phyloP scores from a whole-genome alignment of 2,329 filamentous ascomycete species.

The Colletotrichum acutatum region DNA sequence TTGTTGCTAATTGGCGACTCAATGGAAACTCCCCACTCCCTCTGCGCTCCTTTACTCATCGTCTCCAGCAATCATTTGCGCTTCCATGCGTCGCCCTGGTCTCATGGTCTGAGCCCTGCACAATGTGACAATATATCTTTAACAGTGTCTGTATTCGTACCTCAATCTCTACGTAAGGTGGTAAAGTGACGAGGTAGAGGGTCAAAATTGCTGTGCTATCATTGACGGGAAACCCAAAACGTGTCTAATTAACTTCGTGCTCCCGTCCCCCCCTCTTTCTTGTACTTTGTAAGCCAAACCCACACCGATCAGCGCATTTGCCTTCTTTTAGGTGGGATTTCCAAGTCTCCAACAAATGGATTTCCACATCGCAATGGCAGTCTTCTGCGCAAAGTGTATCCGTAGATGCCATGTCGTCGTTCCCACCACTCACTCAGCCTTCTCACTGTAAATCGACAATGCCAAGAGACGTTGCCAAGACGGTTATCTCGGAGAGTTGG shows the following conservation, averaged over 20 bases:
- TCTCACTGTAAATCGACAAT: not conserved
- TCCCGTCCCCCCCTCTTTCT: not conserved
- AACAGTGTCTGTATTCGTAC: not conserved
- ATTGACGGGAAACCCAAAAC: constrained; percentile 1
- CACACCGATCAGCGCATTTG: not conserved
- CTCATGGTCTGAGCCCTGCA: not conserved
- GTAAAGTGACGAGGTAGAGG: not conserved
- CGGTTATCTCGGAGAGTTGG: constrained; percentile 25
- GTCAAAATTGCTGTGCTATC: not conserved
- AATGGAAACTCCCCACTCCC: not conserved
- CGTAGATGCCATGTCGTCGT: not conserved
- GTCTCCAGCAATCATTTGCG: constrained; percentile 8
- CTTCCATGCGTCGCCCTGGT: constrained; percentile 19
- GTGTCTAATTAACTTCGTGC: constrained; percentile 16
- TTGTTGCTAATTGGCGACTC: not conserved
- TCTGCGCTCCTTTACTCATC: not conserved
- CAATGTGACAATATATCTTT: not conserved
- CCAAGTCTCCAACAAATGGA: not conserved
- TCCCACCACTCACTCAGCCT: not conserved
- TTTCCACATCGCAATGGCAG: too few relatives aligned
- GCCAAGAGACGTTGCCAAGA: constrained; percentile 22
- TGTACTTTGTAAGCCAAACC: not conserved
- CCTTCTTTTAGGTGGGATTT: not conserved
- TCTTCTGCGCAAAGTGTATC: not conserved
- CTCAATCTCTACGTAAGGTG: not conserved